Base-by-base conservation (phyloP, 352 stramenopile species). In the Phytophthora meadii region DNA sequence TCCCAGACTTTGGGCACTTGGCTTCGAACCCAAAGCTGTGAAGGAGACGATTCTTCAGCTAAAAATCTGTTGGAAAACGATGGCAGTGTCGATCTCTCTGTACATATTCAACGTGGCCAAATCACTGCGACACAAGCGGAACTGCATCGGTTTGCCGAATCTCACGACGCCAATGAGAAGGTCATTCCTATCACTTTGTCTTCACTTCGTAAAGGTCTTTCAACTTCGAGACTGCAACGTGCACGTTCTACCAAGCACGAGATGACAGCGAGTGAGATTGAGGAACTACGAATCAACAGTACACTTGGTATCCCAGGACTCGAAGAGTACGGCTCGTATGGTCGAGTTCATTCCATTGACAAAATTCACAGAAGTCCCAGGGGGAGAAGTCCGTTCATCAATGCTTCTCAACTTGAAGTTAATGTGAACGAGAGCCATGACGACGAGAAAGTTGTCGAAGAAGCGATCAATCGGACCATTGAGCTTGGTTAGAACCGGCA, bases 141-240 rank as follows among this genome's bases (percentile, higher is more conserved):
- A 54, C 70, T 88, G 7, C 61, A 87, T 28, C 82, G 75, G 5
- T 92, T 92, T 36, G 84, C 81, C 5, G 80, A 83, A 25, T 87
- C 81, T 5, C 81, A 90, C 53, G 72, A 87, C 54, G 72, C 69
- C 10, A 86, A 83, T 36, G 81, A 76, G 27, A 89, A 85, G 34
- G 75, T 67, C 3, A 92, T 92, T 42, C 81, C 81, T 5, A 88
- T 90, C 45, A 61, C 76, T 14, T 50, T 91, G 0, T 89, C 79
- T n/a, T 76, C 74, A 4, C 15, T 72, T 27, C 63, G 59, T 0
- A 60, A 58, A 32, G 63, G 63, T 24, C 54, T 74, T 14, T 70
- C 65, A 1, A 74, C 65, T 11, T 70, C 65, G 4, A 69, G 60
- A 44, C 60, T 56, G 5, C 59, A 69, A 40, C 59, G 65, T 25